Base-by-base conservation (phyloP, 768 basidiomycete genomes). In the Clavaria fumosa region DNA sequence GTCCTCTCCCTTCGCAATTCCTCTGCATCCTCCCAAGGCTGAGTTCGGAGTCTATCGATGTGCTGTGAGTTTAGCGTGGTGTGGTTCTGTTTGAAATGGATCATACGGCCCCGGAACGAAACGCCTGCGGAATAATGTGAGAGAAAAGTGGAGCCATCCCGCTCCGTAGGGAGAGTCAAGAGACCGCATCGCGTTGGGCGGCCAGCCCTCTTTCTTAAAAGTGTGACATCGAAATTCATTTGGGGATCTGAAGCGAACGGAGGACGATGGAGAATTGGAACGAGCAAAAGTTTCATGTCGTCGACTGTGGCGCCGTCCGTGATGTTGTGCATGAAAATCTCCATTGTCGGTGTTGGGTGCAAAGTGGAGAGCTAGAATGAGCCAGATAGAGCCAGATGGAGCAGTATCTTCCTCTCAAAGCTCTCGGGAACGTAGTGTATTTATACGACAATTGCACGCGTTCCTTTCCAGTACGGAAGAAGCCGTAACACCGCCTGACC, bases 241-340 rank as follows among this genome's bases (percentile, higher is more conserved):
- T 22, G 31, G 3, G 49, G 45, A 2, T 47, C 18, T 3, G 40
- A 39, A 4, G 52, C 44, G 39, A 61, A 61, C 0, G 60, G 60
- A 0, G 55, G 45, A 6, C 50, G 56, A 41, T 61, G 60, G 11
- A 61, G 34, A 20, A 46, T 49, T 40, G 50, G 49, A 1, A 57
- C 60, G 4, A 61, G 51, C 14, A 49, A 53, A 7, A 54, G 18
- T 28, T 53, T 53, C 24, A 61, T 33, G 14, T 61, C 60, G 18
- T 58, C 52, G 14, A 44, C 48, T 1, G 26, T 43, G 1, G 52
- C 59, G 27, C 57, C 47, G 7, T 44, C 35, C 3, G 52, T 34
- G 7, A 61, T 47, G n/a, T 48, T 40, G 11, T 43, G 36, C 57
- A 61, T 57, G 46, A 50, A 61, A 14, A 61, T 20, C 4, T 61